Conservation (phyloP, 352 stramenopile genomes). For the Phytophthora fragariae region DNA sequence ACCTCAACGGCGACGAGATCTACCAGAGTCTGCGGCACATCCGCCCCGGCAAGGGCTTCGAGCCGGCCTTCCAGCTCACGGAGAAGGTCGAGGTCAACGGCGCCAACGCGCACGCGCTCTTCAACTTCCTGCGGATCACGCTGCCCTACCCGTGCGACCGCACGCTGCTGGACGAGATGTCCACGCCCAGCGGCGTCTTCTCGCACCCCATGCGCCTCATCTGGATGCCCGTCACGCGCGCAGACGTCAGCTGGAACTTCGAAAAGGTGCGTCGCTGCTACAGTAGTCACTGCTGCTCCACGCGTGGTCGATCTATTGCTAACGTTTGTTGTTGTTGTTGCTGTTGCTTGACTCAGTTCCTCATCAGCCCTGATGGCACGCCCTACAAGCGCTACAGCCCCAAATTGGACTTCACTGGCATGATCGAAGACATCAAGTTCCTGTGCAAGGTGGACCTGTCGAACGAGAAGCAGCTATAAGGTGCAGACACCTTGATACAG, state of each 20-base stretch:
- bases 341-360: slow-evolving; percentile 49
- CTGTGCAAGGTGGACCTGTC: slow-evolving; percentile 54
- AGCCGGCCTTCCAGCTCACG: slow-evolving; percentile 73
- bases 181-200: slow-evolving; percentile 76
- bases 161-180: slow-evolving; percentile 85
- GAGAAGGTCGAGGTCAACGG: slow-evolving; percentile 87
- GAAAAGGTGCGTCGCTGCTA: slow-evolving; percentile 59
- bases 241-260: slow-evolving; percentile 88
- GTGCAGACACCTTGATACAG: background rate
- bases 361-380: slow-evolving; percentile 79
- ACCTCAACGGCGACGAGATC: slow-evolving; percentile 83
- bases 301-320: background rate
- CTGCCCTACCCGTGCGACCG: slow-evolving; percentile 77
- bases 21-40: slow-evolving; percentile 79
- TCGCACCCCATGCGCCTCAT: slow-evolving; percentile 86
- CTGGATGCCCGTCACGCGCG: slow-evolving; percentile 84
- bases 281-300: background rate
- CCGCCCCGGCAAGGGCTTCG: slow-evolving; percentile 74
- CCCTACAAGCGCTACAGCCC: slow-evolving; percentile 85
- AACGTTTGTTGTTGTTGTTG: slow-evolving; percentile 4
- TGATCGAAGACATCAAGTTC: slow-evolving; percentile 75
- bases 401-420: slow-evolving; percentile 68
- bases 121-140: slow-evolving; percentile 80
- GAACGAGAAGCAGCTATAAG: slow-evolving; percentile 51
- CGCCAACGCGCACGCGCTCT: slow-evolving; percentile 78